Base-by-base conservation (phyloP, 371 early-diverging fungal genomes). In the Rhizomucor miehei region DNA sequence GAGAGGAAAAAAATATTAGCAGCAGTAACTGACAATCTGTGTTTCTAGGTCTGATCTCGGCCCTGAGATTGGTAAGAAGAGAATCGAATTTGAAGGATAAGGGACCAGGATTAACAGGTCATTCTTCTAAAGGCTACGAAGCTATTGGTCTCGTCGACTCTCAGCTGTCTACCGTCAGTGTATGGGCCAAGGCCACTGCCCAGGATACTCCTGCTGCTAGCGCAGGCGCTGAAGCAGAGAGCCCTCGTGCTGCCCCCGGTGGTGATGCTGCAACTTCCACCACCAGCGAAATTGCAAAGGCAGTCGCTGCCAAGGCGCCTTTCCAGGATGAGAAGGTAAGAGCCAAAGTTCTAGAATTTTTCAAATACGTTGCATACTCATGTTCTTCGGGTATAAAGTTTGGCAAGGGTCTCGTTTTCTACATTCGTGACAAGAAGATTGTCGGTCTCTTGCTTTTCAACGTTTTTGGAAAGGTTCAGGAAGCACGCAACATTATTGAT, bases 371-470 rank as follows among this genome's bases (percentile, higher is more conserved):
- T n/a, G n/a, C 62, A 62, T 49, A 51, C 41, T 41, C 41, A 19
- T 60, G 48, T 52, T 51, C 69, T 72, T 25, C 61, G 29, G 5
- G 29, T 29, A 8, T 29, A 29, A 29, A 81, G 70, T 88, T 79
- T 63, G 81, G 79, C 51, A 86, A 82, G 65, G 90, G 90, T 12
- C 75, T 87, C 52, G 88, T 90, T 0, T 81, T 86, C 56, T 90
- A 90, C 67, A 59, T 85, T 44, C 69, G 78, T 25, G 77, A 85
- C 25, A 77, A 82, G 62, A 75, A 74, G 64, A 79, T 87, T 47
- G 86, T 85, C 38, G 90, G 88, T 49, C 65, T 87, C 14, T 57
- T 87, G 58, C 69, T 83, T 49, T 89, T 84, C 72, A 90, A 89
- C 60, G 73, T 87, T 40, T 84, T 82, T 71, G 86, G 84, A 47